Conservation (phyloP, 208 protist genomes). For the Lotmaria passim region DNA sequence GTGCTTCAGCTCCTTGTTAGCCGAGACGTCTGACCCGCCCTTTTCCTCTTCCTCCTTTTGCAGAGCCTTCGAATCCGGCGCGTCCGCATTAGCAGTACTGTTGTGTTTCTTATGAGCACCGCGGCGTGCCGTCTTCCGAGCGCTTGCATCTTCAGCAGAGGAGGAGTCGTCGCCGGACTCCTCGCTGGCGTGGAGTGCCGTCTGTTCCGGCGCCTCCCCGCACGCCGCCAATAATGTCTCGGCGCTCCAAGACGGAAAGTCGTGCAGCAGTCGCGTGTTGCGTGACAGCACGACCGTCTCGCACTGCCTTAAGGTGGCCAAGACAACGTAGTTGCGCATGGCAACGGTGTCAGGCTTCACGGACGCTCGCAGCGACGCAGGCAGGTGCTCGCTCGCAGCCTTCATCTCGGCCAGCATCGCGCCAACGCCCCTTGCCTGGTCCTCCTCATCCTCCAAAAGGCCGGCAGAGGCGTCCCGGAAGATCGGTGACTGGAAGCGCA, state of each 20-base stretch:
- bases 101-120: too few relatives aligned
- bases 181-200: background rate
- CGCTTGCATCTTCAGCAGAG: background rate
- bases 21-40: conserved; percentile 8
- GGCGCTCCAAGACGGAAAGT: conserved; percentile 25
- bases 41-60: conserved; percentile 1
- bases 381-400: conserved; percentile 10
- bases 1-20: conserved; percentile 21
- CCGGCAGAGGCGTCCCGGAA: conserved; percentile 2
- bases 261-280: conserved; percentile 53
- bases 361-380: conserved; percentile 1
- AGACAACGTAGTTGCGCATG: conserved; percentile 56
- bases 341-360: conserved; percentile 16
- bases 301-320: conserved; percentile 48
- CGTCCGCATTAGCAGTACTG: too few relatives aligned
- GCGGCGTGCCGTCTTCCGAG: background rate
- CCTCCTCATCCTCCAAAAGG: background rate
- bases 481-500: conserved; percentile 57
- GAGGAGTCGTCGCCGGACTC: conserved; percentile 14
- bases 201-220: conserved; percentile 7
- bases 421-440: background rate
- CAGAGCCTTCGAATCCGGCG: background rate
- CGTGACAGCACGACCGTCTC: conserved; percentile 84
- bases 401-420: background rate
- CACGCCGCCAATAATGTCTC: conserved; percentile 15